Conservation (phyloP, 2,329 filamentous ascomycete species). For the Nemania bipapillata region DNA sequence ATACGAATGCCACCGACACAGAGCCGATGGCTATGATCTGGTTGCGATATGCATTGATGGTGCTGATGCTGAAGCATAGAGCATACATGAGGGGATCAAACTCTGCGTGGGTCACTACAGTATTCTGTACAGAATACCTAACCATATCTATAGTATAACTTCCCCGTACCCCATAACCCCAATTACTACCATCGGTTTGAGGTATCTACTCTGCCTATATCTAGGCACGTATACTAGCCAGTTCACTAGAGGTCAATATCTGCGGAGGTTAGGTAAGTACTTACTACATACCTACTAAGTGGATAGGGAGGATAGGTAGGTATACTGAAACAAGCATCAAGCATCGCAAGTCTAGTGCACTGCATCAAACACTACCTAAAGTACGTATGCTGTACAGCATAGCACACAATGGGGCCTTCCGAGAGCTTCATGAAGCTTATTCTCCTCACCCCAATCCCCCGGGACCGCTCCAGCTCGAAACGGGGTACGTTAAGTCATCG, state of each 20-base stretch:
- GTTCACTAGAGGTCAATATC: background rate
- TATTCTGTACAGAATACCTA: background rate
- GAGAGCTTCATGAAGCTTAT: constrained; percentile 10
- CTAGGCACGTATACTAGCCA: background rate
- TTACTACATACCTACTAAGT: background rate
- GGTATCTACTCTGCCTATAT: background rate
- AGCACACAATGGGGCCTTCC: background rate
- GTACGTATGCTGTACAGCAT: background rate
- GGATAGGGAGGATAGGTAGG: background rate
- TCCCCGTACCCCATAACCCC: background rate
- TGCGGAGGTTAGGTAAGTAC: background rate
- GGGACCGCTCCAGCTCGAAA: constrained; percentile 25
- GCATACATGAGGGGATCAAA: background rate
- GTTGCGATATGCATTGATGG: background rate
- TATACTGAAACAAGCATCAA: background rate
- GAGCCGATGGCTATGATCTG: background rate
- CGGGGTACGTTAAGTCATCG: constrained; percentile 29
- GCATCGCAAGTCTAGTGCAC: background rate
- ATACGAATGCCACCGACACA: background rate
- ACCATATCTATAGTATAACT: background rate
- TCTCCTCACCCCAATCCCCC: constrained; percentile 25
- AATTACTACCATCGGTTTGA: background rate
- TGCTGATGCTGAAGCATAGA: background rate
- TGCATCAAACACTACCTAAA: background rate
- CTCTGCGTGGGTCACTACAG: background rate